Evolutionary conservation across 2,329 filamentous ascomycete genomes (phyloP).

Genomic region (Fusarium robinianum): DNA sequence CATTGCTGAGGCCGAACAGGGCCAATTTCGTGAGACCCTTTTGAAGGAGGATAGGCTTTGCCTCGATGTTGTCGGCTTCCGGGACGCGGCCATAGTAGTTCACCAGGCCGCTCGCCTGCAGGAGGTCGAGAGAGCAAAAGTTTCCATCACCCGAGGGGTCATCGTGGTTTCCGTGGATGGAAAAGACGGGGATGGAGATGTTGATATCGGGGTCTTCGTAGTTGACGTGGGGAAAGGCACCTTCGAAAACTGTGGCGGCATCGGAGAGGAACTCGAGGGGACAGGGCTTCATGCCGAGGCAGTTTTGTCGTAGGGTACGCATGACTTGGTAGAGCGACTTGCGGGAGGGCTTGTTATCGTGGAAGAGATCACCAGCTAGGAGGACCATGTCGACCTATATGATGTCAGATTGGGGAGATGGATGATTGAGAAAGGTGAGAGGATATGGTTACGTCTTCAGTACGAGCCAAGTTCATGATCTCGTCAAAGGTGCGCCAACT

Average conservation of each 20-base stretch:
- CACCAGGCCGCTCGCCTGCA: slow-evolving; percentile 87
- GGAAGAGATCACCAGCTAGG: slow-evolving; percentile 92
- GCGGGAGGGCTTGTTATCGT: slow-evolving; percentile 95
- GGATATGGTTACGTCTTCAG: slow-evolving; percentile 67
- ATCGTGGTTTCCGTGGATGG: slow-evolving; percentile 97
- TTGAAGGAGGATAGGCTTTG: slow-evolving; percentile 90
- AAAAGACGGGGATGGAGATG: slow-evolving; percentile 94
- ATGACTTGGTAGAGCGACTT: slow-evolving; percentile 98
- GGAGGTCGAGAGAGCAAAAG: slow-evolving; percentile 84
- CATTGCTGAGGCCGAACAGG: slow-evolving; percentile 92
- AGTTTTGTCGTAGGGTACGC: slow-evolving; percentile 90
- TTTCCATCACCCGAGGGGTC: slow-evolving; percentile 97
- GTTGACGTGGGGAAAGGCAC: slow-evolving; percentile 91
- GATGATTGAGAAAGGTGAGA: rapidly evolving
- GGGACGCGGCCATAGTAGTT: slow-evolving; percentile 96
- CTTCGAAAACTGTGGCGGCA: slow-evolving; percentile 86
- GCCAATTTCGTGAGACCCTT: slow-evolving; percentile 93
- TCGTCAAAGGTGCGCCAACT: slow-evolving; percentile 97
- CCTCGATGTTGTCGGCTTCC: slow-evolving; percentile 92
- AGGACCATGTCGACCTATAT: slow-evolving; percentile 88
- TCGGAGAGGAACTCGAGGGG: slow-evolving; percentile 95
- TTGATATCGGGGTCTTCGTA: slow-evolving; percentile 98
- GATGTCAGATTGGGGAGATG: not conserved
- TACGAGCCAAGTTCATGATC: slow-evolving; percentile 84
- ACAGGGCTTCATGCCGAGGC: slow-evolving; percentile 92